Conservation (phyloP, 257 asterid species). For the Thymus quinquecostatus region DNA sequence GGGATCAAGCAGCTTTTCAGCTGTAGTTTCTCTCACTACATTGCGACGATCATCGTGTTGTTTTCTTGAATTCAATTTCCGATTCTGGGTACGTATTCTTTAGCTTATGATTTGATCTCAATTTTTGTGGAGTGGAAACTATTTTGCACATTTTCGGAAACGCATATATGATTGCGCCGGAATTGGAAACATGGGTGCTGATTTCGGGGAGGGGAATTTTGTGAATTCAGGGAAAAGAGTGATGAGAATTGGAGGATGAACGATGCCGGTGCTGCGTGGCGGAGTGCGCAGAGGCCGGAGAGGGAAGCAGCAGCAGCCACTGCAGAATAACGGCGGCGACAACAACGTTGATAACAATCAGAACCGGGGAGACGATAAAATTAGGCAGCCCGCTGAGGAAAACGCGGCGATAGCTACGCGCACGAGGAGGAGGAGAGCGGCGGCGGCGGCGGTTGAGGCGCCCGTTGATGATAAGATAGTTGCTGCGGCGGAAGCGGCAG, state of each 20-base stretch:
- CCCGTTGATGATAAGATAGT: constrained; percentile 51
- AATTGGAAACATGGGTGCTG: neutral
- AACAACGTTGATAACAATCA: constrained; percentile 27
- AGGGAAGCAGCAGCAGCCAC: constrained; percentile 41
- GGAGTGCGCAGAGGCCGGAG: constrained; percentile 79
- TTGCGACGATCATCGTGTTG: constrained; percentile 35
- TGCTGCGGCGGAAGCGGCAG: constrained; percentile 39
- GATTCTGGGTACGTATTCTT: constrained; percentile 31
- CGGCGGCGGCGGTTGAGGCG: constrained; percentile 48
- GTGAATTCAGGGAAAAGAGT: constrained; percentile 36
- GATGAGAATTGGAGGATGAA: constrained; percentile 72
- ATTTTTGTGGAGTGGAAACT: constrained; percentile 4
- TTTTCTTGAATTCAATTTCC: constrained; percentile 21
- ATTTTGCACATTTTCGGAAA: neutral
- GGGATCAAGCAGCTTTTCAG: constrained; percentile 27
- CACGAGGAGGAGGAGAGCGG: constrained; percentile 62
- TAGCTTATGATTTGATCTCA: neutral
- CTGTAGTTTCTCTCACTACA: constrained; percentile 26
- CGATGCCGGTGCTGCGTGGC: constrained; percentile 81
- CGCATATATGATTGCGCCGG: neutral
- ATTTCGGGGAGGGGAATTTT: neutral
- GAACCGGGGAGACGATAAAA: constrained; percentile 27
- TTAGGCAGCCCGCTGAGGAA: constrained; percentile 40
- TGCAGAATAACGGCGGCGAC: constrained; percentile 31
- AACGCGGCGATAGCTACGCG: constrained; percentile 61